Base-by-base conservation (phyloP, 2,329 filamentous ascomycete genomes). In the Talaromyces sp. region DNA sequence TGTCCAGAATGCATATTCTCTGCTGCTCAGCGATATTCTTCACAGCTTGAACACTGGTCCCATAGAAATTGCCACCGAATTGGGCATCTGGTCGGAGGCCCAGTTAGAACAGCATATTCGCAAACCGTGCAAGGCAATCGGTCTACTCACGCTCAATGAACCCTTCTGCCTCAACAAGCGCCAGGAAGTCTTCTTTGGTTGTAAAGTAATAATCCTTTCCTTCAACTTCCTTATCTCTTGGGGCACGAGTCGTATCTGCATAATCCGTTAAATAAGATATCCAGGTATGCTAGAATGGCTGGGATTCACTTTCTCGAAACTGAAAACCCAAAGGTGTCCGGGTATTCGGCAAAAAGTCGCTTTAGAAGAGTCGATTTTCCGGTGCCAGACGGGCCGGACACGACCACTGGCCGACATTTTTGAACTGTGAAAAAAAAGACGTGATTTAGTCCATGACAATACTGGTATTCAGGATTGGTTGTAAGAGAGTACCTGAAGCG, bases 61-160 rank as follows among this genome's bases (percentile, higher is more conserved):
- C 93, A 78, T 97, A 97, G 71, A 86, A 81, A 78, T 97, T 96
- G 60, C 87, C 88, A 47, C 92, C 88, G 75, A 96, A 97, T 74
- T 89, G 81, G 60, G 93, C 93, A 79, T 90, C 60, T 62, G 44
- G 14, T 3, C 28, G 14, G 44, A 27, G 14, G 3, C 16, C 12
- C 7, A 23, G 42, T 47, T 27, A 47, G 23, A 47, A 47, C 23
- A 12, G 16, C 18, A 47, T 27, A 36, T 36, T 36, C 23, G 23
- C 23, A 23, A 23, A 23, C 23, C 23, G 2, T 23, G 23, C 23
- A 23, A 27, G 30, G 23, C 10, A 4, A 23, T 28, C 9, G 5
- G 16, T 30, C 9, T n/a, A 36, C 51, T 47, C 51, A 62, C 56
- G 86, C 82, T 97, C 93, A 65, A 96, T 88, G 76, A 97, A 96